Evolutionary conservation across 2,329 filamentous ascomycete genomes (phyloP).

Genomic region (Fusarium liriodendri): DNA sequence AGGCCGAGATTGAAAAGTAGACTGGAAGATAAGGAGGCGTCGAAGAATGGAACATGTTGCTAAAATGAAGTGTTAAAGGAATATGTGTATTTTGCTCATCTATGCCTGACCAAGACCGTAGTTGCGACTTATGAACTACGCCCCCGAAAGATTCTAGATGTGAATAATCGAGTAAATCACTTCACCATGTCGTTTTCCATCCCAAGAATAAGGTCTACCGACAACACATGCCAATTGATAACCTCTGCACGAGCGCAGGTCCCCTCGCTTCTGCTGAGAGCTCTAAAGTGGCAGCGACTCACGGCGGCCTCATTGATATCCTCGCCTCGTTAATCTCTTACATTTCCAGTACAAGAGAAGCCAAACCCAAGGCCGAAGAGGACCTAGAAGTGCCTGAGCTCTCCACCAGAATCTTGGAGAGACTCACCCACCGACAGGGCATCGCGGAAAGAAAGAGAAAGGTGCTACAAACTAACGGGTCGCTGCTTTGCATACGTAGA

Average conservation of each 20-base stretch:
- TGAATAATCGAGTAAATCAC: background rate
- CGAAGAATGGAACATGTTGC: background rate
- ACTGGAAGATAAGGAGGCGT: too few relatives aligned
- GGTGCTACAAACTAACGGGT: background rate
- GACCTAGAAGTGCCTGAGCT: background rate
- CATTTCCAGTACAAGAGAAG: too few relatives aligned
- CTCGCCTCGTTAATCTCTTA: too few relatives aligned
- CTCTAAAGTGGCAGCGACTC: too few relatives aligned
- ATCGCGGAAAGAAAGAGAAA: background rate
- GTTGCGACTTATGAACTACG: background rate
- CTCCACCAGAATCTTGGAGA: background rate
- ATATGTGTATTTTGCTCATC: background rate
- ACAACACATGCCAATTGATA: too few relatives aligned
- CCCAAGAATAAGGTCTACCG: too few relatives aligned
- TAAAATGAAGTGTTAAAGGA: background rate
- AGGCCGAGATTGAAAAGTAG: slow-evolving; percentile 66
- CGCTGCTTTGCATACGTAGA: background rate
- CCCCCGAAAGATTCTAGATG: background rate
- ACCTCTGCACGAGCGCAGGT: too few relatives aligned
- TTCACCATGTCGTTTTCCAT: too few relatives aligned
- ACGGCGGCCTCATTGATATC: too few relatives aligned
- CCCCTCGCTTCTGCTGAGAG: too few relatives aligned
- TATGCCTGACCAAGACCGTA: background rate
- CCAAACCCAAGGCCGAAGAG: too few relatives aligned
- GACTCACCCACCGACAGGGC: background rate